Percentiles rank a stretch among this genome's conserved stretches.
These are phyloP conservation scores for Graphilbum fragrans DNA, from an alignment of 2,329 filamentous ascomycete species.

Conservation along the genomic window DNA sequence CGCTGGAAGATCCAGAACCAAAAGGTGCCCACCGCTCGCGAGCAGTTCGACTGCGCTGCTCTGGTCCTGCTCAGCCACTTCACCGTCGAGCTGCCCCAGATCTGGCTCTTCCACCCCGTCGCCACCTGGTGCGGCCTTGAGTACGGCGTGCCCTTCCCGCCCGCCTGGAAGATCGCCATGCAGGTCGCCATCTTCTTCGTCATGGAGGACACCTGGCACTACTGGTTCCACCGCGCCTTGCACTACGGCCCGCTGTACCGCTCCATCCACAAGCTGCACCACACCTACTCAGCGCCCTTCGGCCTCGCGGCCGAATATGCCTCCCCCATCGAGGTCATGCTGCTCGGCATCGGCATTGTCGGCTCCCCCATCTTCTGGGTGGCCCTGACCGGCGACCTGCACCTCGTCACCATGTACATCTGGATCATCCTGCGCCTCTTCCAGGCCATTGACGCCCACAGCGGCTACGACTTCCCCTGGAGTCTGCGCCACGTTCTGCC, in stretches of 20 bases:
- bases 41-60: slow-evolving; percentile 89
- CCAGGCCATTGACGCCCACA: slow-evolving; percentile 96
- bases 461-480: slow-evolving; percentile 97
- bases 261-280: slow-evolving; percentile 96
- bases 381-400: slow-evolving; percentile 70
- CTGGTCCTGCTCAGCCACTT: slow-evolving; percentile 92
- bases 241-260: slow-evolving; percentile 96
- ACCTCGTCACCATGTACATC: slow-evolving; percentile 94
- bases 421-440: slow-evolving; percentile 92
- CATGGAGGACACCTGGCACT: slow-evolving; percentile 95
- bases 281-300: slow-evolving; percentile 96
- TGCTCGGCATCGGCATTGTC: slow-evolving; percentile 79
- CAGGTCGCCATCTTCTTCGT: slow-evolving; percentile 94
- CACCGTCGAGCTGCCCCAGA: slow-evolving; percentile 95
- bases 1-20: slow-evolving; percentile 87
- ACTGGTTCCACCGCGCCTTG: slow-evolving; percentile 86
- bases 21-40: slow-evolving; percentile 84
- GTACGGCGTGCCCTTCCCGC: slow-evolving; percentile 81
- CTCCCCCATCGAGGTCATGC: slow-evolving; percentile 92
- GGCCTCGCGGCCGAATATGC: slow-evolving; percentile 95
- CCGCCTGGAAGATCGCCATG: slow-evolving; percentile 71
- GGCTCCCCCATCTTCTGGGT: slow-evolving; percentile 75
- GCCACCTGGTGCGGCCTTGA: slow-evolving; percentile 84
- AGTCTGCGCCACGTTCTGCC: slow-evolving; percentile 83
- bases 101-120: slow-evolving; percentile 98